Conservation (phyloP, 2,329 filamentous ascomycete genomes). For the Fusarium subglutinans region DNA sequence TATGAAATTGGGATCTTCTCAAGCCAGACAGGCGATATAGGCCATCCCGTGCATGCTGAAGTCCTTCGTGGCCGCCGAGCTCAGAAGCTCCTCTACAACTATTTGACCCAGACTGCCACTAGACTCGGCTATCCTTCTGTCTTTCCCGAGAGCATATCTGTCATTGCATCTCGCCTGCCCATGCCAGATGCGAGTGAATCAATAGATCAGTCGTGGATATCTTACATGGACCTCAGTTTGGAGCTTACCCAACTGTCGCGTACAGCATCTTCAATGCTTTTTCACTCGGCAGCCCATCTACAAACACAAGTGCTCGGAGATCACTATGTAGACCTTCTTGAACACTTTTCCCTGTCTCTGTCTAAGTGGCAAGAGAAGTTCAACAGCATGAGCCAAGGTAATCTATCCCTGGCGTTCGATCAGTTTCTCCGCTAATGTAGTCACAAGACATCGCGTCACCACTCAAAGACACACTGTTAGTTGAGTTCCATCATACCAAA, state of each 20-base stretch:
- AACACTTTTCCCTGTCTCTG: constrained; percentile 27
- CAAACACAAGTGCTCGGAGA: constrained; percentile 28
- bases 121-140: constrained; percentile 13
- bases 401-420: neutral
- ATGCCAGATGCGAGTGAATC: neutral
- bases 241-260: constrained; percentile 29
- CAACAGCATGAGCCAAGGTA: neutral
- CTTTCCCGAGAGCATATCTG: constrained; percentile 14
- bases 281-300: constrained; percentile 27
- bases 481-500: constrained; percentile 36
- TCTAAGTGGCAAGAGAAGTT: constrained; percentile 27
- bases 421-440: rapidly evolving
- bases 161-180: neutral
- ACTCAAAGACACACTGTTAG: constrained; percentile 14
- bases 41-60: neutral
- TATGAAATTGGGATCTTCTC: constrained; percentile 37
- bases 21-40: neutral
- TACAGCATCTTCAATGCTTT: constrained; percentile 36
- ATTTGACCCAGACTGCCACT: constrained; percentile 30
- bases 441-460: neutral
- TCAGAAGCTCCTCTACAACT: constrained; percentile 33
- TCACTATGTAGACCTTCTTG: constrained; percentile 27
- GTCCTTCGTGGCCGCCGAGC: constrained; percentile 2
- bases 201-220: neutral
- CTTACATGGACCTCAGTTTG: constrained; percentile 30